Evolutionary conservation across 345 rosid genomes (phyloP).

Genomic region (Eucalyptus sp.): DNA sequence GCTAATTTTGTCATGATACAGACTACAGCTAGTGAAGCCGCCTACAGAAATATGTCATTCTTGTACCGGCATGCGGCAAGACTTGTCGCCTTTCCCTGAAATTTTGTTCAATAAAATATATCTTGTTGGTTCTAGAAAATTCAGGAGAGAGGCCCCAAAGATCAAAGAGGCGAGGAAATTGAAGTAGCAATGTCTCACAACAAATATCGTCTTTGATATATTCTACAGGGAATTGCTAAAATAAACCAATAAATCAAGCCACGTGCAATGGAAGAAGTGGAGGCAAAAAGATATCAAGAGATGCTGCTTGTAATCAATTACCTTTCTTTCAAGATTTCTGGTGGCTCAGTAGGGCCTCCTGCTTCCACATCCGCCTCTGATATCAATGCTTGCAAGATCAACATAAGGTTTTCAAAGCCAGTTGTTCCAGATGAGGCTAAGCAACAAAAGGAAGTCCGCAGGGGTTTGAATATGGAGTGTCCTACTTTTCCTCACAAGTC

Average conservation of each 20-base stretch:
- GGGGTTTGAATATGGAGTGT: too few relatives aligned
- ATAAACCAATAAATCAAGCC: neutral
- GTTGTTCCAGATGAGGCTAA: slow-evolving; percentile 62
- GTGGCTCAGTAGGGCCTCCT: slow-evolving; percentile 12
- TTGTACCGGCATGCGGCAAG: neutral
- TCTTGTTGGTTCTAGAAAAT: neutral
- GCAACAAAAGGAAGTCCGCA: too few relatives aligned
- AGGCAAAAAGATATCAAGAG: neutral
- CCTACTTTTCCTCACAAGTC: too few relatives aligned
- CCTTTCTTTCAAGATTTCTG: slow-evolving; percentile 55
- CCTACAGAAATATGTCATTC: neutral
- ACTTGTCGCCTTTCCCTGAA: neutral
- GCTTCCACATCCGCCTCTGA: neutral
- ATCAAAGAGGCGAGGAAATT: neutral
- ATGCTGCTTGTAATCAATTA: neutral
- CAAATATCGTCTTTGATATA: neutral
- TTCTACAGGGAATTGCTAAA: neutral
- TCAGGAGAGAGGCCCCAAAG: neutral
- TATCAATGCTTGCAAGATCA: slow-evolving; percentile 18
- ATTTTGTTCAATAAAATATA: neutral
- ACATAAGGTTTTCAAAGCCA: slow-evolving; percentile 49
- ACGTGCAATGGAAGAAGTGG: neutral
- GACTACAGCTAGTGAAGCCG: neutral
- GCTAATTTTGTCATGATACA: too few relatives aligned
- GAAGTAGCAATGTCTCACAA: neutral